Percentiles rank a stretch among this genome's conserved stretches.
Conservation (phyloP, 2,329 filamentous ascomycete species). For the Penicillium sp. region DNA sequence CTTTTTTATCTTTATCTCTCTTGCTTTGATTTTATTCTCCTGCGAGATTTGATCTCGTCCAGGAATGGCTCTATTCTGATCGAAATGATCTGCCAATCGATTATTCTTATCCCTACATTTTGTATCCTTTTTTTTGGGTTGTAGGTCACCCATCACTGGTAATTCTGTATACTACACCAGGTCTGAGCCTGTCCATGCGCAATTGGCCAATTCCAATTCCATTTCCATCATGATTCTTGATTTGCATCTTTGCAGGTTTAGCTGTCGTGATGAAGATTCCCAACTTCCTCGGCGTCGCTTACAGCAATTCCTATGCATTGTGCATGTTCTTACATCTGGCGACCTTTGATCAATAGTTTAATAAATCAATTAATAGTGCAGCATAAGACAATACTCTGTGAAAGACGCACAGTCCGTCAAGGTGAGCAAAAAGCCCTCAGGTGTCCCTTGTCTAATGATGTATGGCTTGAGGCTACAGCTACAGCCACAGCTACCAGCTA, state of each 20-base stretch:
- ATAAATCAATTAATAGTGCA: too few relatives aligned
- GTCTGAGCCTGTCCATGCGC: too few relatives aligned
- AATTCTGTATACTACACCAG: background rate
- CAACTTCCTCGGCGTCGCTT: too few relatives aligned
- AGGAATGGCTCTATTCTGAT: slow-evolving; percentile 4
- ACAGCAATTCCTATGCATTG: too few relatives aligned
- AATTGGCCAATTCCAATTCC: too few relatives aligned
- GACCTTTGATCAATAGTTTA: too few relatives aligned
- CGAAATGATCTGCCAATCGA: slow-evolving; percentile 2
- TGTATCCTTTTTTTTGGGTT: background rate
- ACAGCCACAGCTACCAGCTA: background rate
- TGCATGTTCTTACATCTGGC: too few relatives aligned
- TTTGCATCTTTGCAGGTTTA: background rate
- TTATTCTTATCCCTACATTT: background rate
- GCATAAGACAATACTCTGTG: too few relatives aligned
- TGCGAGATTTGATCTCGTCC: background rate
- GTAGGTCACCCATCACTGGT: background rate
- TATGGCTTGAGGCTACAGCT: background rate
- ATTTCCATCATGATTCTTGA: background rate
- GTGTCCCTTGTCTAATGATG: too few relatives aligned
- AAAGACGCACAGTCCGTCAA: too few relatives aligned
- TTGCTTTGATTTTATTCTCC: background rate
- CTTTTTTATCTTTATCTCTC: slow-evolving; percentile 13
- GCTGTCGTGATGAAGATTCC: too few relatives aligned
- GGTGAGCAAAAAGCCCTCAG: too few relatives aligned